Evolutionary conservation across 1,284 basidiomycete genomes (phyloP), one percentile per base, ranked within the genome.

Genomic region (Ustilago trichophora): DNA sequence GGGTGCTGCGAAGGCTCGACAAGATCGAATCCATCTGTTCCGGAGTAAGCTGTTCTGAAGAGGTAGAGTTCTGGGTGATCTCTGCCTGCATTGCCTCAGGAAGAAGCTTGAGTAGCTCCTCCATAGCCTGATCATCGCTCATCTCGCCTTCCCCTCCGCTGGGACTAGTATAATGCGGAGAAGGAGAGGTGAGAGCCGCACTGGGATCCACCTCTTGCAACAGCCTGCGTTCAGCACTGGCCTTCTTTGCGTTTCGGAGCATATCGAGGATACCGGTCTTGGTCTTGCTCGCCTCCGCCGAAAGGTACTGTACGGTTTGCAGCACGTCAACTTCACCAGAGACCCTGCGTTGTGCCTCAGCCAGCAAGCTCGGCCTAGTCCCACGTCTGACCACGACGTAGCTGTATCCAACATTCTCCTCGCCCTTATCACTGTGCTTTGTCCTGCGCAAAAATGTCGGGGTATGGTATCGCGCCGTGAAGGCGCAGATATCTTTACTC

Each of bases 371-470:
- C 0, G 85, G 93, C 47, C 94, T 85, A 21, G 83, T 64, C 1
- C 94, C 95, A 33, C 92, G 86, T 26, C 88, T 88, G 47, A 99
- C 86, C 24, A 94, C 90, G 33, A 98, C 88, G 80, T 98, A 99
- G 16, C 92, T 92, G 80, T 93, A 97, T 25, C 87, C 88, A 31
- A 88, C 87, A 70, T 93, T 89, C 82, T 95, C 92, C 73, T 95
- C 91, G 3, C 91, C 91, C 31, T 86, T 82, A 26, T 87, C 87
- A 13, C 89, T 88, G 80, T 94, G 91, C 80, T 95, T 95, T 6
- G 93, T 97, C 67, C 85, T 86, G 27, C 93, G 88, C 34, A 93
- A 85, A 82, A 95, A 96, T 9, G 85, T 83, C 7, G 95, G 94
- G 13, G 91, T 86, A 77, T 94, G 91, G 33, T 95, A 83, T 42